Base-by-base conservation (phyloP, 2,329 filamentous ascomycete genomes). In the Colletotrichum cuscutae region DNA sequence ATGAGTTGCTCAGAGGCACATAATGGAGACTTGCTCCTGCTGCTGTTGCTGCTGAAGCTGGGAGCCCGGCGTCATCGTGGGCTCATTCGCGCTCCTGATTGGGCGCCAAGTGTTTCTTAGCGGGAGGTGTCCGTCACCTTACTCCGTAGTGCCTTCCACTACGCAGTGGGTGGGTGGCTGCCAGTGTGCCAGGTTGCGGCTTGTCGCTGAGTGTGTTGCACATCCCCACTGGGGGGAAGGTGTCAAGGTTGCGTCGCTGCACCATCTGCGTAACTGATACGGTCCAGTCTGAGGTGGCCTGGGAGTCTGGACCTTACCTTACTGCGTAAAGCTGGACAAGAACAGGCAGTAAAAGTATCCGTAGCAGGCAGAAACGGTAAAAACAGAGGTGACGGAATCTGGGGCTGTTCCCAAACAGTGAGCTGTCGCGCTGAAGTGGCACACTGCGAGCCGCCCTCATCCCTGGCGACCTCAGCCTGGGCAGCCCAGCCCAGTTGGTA, bases 61-160 rank as follows among this genome's bases (percentile, higher is more conserved):
- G 15, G 13, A 19, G 22, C 37, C 13, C 13, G 46, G 49, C 71
- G 71, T 70, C 66, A 73, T 73, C 66, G 71, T 71, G 71, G 60
- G n/a, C 30, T 13, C 11, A n/a, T 37, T 9, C 19, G 13, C 13
- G 19, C 35, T 7, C 19, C 60, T 70, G 46, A 73, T 73, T 71
- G 71, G 71, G n/a, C 56, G 24, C 26, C 6, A 13, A 13, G 4
- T 19, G 53, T 26, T 42, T 61, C 46, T 24, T 6, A 26, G 35
- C 54, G 26, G 46, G n/a, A 56, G 15, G 30, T 49, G 24, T 28
- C 52, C 28, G 28, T n/a, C 24, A 11, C 42, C 19, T 49, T 49
- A n/a, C n/a, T n/a, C n/a, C n/a, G n/a, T n/a, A 49, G 42, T 49
- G 42, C 42, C 42, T 49, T 49, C 32, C 32, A 35, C 32, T 35